Evolutionary conservation across 2,329 filamentous ascomycete species (phyloP).

Genomic region (Juglanconis oblonga): DNA sequence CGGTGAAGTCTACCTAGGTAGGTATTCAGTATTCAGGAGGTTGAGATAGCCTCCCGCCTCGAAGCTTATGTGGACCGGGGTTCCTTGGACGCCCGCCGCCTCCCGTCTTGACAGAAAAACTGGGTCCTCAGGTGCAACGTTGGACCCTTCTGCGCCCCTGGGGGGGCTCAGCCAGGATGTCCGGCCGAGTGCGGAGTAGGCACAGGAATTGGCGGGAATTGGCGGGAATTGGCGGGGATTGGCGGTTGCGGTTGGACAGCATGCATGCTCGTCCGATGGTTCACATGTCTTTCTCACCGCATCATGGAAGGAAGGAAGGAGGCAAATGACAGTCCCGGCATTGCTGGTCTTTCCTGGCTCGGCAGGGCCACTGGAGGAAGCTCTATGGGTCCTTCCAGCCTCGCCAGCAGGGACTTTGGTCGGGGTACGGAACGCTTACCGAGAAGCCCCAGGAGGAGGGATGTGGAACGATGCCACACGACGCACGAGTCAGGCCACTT

Average conservation of each 20-base stretch:
- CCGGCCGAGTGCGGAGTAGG: neutral
- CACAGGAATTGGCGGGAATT: too few species aligned
- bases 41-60: neutral
- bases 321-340: neutral
- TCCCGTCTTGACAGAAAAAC: slow-evolving; percentile 19
- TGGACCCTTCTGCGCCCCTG: slow-evolving; percentile 5
- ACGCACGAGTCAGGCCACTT: slow-evolving; percentile 11
- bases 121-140: slow-evolving; percentile 7
- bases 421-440: slow-evolving; percentile 3
- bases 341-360: neutral
- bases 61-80: slow-evolving; percentile 8
- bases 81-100: slow-evolving; percentile 8
- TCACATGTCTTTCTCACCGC: neutral
- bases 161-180: neutral
- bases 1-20: neutral
- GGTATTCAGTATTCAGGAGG: neutral
- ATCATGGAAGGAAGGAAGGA: neutral
- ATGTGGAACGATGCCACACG: slow-evolving; percentile 5
- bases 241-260: neutral
- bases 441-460: neutral
- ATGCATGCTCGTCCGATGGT: neutral
- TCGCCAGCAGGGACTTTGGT: neutral
- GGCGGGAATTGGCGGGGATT: too few species aligned
- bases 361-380: neutral
- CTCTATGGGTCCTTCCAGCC: neutral